Base-by-base conservation (phyloP, 257 asterid species). In the Plantago major region DNA sequence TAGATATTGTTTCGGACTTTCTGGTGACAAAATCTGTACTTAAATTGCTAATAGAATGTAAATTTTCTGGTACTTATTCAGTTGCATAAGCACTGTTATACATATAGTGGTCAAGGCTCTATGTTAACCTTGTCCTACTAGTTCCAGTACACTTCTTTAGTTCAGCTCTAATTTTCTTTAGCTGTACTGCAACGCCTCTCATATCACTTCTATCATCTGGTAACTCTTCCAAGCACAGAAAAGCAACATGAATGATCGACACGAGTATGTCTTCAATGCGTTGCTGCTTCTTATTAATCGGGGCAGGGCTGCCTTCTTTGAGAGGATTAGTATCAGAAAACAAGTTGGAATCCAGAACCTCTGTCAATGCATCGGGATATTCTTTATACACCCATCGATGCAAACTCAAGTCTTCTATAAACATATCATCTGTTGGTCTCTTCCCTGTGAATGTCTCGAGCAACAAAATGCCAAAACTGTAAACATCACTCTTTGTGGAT, bases 381-480 rank as follows among this genome's bases (percentile, higher is more conserved):
- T 59, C 63, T 51, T 28, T 22, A 3, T 14, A 51, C 12, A 76
- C 72, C 82, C 80, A 76, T 71, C 76, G 67, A 30, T 58, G 78
- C 72, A 79, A 62, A 48, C 72, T 64, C 15, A 72, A 60, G 9
- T 63, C 71, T 66, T 67, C 76, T 19, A 50, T 44, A 44, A 78
- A 78, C 72, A 68, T 66, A 15, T 71, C 71, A 11, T 71, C 71
- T 0, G 78, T 80, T 18, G 83, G 79, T 43, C 78, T 74, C 68
- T 80, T 74, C 56, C 78, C 68, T 9, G 80, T 69, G 63, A 74
- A 74, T 16, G 72, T 71, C 76, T 74, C 67, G n/a, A n/a, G n/a
- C n/a, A 79, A 55, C 68, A 79, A 51, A 64, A 79, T 67, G 40
- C 84, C 82, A 47, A 66, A 75, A 64, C 84, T 76, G 69, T 79